phyloP scores from a whole-genome alignment of 1,284 basidiomycete species.

The Trichosporon coremiiforme region DNA sequence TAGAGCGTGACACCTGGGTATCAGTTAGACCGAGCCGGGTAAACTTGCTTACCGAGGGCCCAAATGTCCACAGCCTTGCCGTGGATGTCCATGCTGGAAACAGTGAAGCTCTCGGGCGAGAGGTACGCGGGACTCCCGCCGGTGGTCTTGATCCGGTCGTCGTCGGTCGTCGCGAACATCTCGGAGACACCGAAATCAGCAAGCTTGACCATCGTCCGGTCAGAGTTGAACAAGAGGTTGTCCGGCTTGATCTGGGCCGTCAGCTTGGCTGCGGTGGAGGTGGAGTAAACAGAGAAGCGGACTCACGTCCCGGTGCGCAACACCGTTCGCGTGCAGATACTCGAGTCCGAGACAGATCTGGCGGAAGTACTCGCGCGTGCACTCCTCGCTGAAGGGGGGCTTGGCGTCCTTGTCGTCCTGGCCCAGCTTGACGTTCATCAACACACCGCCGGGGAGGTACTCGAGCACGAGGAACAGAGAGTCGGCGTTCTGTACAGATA shows the following conservation, averaged over 20 bases:
- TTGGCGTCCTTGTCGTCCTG: constrained; percentile 49
- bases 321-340: constrained; percentile 62
- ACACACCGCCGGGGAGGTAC: constrained; percentile 59
- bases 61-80: constrained; percentile 62
- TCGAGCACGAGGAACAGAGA: constrained; percentile 61
- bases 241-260: constrained; percentile 60
- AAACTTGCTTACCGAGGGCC: constrained; percentile 62
- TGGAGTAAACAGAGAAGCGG: neutral
- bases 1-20: constrained; percentile 60
- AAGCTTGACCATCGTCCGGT: constrained; percentile 60
- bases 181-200: constrained; percentile 64
- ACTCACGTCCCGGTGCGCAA: constrained; percentile 59
- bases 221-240: constrained; percentile 60
- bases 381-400: constrained; percentile 41
- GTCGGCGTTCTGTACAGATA: constrained; percentile 61
- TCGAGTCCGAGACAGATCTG: constrained; percentile 61
- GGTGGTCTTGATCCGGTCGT: constrained; percentile 57
- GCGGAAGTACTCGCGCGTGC: constrained; percentile 58
- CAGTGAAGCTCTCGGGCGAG: constrained; percentile 58
- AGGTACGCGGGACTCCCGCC: constrained; percentile 63
- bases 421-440: constrained; percentile 58
- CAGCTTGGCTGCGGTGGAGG: neutral
- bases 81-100: constrained; percentile 45
- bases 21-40: neutral
- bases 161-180: constrained; percentile 58